Evolutionary conservation across 495 filamentous ascomycete species (phyloP), one percentile per base, ranked within the genome.

Genomic region (Mycothermus thermophilus): DNA sequence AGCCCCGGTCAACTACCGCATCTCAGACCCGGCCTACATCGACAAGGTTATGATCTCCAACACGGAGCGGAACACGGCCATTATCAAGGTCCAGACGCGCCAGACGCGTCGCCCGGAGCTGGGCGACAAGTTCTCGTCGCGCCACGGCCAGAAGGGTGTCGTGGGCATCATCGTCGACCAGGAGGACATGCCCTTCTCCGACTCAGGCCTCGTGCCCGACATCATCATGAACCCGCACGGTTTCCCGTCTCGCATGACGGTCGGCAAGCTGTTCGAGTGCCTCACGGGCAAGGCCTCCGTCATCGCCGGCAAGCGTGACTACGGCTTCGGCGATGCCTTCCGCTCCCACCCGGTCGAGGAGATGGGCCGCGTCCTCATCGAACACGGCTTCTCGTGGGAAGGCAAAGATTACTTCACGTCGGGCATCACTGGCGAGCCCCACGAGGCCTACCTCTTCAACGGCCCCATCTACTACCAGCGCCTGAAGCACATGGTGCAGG

Each of bases 221-320:
- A 90, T 99, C 50, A 99, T 99, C 74, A 99, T 99, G 92, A 99
- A 99, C 63, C 90, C 90, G 1, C 90, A 99, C 60, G 90, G 92
- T 74, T 96, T 99, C 69, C 90, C 90, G 6, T 95, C 87, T 8
- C 90, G 90, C 54, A 99, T 99, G 90, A 99, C 90, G 30, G 92
- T 99, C 44, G 90, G 92, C 8, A 96, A 99, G 57, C 83, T 99
- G 68, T 69, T 99, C 33, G 90, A 99, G 56, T 78, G 93, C 27
- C 68, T 99, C 9, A 80, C 88, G 1, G 92, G 92, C 30, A 99
- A 99, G 58, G 88, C 92, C 3, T 81, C 86, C 16, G 77, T 96
- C 2, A 53, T 96, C 13, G 65, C 74, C 19, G 92, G 92, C 2
- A 75, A 75, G 18, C 71, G 81, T 30, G 75, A 88, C 33, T 69